Percentiles rank a stretch among this genome's conserved stretches.
phyloP scores from a whole-genome alignment of 208 protist species.

The Phytomonas francai region DNA sequence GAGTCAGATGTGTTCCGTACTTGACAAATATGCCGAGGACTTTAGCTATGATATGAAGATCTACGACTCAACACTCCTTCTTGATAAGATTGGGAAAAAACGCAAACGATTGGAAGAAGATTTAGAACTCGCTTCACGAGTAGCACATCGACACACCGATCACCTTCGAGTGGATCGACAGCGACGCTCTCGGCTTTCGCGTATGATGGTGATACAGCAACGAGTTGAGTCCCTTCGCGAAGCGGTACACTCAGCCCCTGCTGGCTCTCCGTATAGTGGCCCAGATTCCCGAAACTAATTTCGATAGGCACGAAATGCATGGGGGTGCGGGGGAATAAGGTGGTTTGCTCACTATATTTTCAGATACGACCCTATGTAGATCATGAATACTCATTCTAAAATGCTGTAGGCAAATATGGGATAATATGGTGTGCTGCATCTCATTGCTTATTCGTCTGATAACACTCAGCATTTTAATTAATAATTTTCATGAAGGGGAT shows the following conservation, averaged over 20 bases:
- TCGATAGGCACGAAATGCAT: not conserved
- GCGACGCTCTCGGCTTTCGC: conserved; percentile 53
- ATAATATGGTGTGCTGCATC: not conserved
- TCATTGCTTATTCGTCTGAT: not conserved
- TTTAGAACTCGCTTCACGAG: conserved; percentile 46
- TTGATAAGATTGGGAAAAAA: conserved; percentile 37
- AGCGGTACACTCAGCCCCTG: conserved; percentile 16
- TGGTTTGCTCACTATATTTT: not conserved
- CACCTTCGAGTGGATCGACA: conserved; percentile 44
- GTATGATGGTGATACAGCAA: conserved; percentile 55
- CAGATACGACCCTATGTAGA: not conserved
- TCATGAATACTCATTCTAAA: not conserved
- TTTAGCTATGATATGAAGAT: conserved; percentile 28
- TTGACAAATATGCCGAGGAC: conserved; percentile 50
- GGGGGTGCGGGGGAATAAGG: not conserved
- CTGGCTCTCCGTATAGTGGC: not conserved
- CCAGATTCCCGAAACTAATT: not conserved
- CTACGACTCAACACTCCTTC: conserved; percentile 28
- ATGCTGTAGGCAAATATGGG: not conserved
- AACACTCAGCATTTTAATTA: not conserved
- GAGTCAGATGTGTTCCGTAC: conserved; percentile 32
- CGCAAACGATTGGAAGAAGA: conserved; percentile 50
- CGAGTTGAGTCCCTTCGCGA: conserved; percentile 48
- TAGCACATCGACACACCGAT: conserved; percentile 52
- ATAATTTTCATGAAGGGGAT: not conserved